These are phyloP conservation scores for Colletotrichum cordylinicola DNA, from an alignment of 2,329 filamentous ascomycete genomes.

Conservation along the genomic window DNA sequence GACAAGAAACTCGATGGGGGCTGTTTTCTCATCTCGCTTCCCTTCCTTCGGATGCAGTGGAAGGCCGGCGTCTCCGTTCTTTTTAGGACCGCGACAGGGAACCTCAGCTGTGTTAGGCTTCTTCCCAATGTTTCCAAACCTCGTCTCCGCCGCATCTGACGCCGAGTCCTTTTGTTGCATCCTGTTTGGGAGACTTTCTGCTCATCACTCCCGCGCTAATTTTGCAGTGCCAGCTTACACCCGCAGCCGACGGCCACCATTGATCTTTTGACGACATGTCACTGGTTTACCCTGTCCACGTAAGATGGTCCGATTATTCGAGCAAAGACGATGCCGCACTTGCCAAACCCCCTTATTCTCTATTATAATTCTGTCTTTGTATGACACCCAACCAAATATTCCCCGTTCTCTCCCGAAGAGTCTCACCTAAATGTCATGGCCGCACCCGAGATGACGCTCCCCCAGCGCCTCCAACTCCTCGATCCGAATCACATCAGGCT, in stretches of 20 bases:
- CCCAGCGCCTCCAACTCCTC: conserved; percentile 39
- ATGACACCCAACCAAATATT: neutral
- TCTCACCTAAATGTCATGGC: conserved; percentile 29
- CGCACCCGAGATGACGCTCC: conserved; percentile 39
- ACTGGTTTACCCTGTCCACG: neutral
- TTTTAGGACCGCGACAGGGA: neutral
- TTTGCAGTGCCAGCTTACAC: neutral
- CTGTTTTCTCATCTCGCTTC: neutral
- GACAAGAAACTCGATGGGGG: neutral
- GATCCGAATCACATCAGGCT: conserved; percentile 27
- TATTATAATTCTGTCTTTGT: neutral
- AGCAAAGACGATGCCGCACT: neutral
- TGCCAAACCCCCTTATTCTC: neutral
- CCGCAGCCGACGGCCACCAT: neutral
- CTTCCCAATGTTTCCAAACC: too few species aligned
- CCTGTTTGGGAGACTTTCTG: neutral
- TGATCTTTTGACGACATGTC: neutral
- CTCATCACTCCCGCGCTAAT: neutral
- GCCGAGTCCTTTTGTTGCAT: neutral
- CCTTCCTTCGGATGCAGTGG: neutral
- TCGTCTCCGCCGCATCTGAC: neutral
- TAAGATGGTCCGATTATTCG: neutral
- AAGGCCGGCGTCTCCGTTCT: neutral
- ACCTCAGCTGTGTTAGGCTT: neutral
- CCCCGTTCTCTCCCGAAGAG: neutral